These are phyloP conservation scores for Rhododendron molle DNA, from an alignment of 148 eudicot genomes.

Conservation along the genomic window DNA sequence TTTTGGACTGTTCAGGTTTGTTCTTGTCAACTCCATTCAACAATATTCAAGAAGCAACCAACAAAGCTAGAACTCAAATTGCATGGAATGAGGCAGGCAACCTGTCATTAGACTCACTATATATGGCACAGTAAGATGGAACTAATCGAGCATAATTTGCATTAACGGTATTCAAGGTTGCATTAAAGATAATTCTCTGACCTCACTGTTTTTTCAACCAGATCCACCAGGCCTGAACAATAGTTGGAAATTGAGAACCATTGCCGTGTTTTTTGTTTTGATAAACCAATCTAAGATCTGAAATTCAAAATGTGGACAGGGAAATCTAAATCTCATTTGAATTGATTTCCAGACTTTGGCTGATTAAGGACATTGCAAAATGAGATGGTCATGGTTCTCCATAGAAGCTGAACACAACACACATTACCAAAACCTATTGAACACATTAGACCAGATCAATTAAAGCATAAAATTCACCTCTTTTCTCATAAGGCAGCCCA, in stretches of 20 bases:
- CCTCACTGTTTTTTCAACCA: slow-evolving; percentile 45
- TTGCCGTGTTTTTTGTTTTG: no score
- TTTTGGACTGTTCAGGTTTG: background rate
- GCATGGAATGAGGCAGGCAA: slow-evolving; percentile 10
- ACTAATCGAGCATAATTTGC: slow-evolving; percentile 38
- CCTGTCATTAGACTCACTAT: slow-evolving; percentile 41
- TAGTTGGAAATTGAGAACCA: background rate
- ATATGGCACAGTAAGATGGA: slow-evolving; percentile 28
- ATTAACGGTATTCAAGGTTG: slow-evolving; percentile 38
- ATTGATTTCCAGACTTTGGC: no score
- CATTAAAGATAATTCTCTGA: slow-evolving; percentile 36
- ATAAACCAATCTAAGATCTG: no score
- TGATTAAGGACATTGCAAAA: no score
- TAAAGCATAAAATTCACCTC: no score
- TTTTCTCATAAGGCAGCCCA: no score
- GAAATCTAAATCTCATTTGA: no score
- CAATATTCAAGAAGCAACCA: background rate
- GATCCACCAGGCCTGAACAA: slow-evolving; percentile 48
- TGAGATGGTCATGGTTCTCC: no score
- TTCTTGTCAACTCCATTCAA: background rate
- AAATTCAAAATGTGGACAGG: no score
- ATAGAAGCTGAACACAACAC: no score
- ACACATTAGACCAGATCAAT: no score
- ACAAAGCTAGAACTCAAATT: background rate
- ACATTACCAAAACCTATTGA: no score